These are phyloP conservation scores for Penicillium janthinellum DNA, from an alignment of 2,329 filamentous ascomycete species.

Conservation along the genomic window DNA sequence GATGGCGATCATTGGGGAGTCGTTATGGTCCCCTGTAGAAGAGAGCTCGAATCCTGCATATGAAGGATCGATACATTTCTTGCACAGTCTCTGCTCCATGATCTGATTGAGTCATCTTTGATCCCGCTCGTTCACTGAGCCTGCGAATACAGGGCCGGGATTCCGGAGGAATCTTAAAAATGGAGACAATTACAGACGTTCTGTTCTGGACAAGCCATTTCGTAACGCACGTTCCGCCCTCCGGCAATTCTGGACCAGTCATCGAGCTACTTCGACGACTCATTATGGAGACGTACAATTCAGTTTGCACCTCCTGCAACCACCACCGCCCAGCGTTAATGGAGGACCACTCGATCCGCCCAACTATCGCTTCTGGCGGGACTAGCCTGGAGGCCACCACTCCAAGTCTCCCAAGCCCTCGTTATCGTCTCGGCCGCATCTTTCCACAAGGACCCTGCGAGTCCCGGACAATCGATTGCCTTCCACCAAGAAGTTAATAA, in stretches of 20 bases:
- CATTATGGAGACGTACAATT: neutral
- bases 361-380: neutral
- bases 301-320: conserved; percentile 8
- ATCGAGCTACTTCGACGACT: neutral
- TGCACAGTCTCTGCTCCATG: neutral
- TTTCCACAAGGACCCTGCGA: conserved; percentile 13
- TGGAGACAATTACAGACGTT: neutral
- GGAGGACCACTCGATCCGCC: conserved; percentile 2
- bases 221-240: conserved; percentile 19
- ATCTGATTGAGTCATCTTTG: neutral
- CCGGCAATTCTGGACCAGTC: conserved; percentile 18
- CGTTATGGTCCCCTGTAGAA: neutral
- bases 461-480: neutral
- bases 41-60: neutral
- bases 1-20: conserved; percentile 23
- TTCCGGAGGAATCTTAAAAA: neutral
- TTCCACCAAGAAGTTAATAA: neutral
- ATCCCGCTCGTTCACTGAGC: neutral
- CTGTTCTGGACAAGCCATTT: conserved; percentile 19
- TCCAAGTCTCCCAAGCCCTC: neutral
- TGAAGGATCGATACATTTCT: too few species aligned
- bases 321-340: neutral
- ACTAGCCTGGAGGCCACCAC: neutral
- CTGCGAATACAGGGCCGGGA: neutral
- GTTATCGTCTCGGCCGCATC: neutral